phyloP scores from a whole-genome alignment of 2,329 filamentous ascomycete species.

The Catunica adiposa region DNA sequence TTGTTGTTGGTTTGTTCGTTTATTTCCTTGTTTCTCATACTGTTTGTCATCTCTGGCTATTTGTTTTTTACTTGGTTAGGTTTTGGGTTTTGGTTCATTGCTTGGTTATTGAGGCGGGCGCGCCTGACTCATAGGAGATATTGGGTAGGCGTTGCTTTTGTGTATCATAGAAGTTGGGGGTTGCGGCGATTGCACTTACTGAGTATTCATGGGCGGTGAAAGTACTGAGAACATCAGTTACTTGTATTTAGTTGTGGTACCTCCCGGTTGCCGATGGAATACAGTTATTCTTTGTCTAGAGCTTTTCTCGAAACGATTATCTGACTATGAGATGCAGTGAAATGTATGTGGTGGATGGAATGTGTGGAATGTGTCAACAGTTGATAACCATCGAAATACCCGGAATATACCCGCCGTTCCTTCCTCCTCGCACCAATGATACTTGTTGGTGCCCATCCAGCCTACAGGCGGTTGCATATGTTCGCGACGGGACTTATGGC shows the following conservation, averaged over 20 bases:
- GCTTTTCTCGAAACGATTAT: neutral
- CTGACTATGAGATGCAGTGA: too few relatives aligned
- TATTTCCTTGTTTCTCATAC: neutral
- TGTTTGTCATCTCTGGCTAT: constrained; percentile 1
- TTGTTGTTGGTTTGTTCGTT: neutral
- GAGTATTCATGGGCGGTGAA: neutral
- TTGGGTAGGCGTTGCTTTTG: neutral
- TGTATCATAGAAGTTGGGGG: constrained; percentile 7
- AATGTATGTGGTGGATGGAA: neutral
- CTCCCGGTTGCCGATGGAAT: neutral
- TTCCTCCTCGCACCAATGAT: too few relatives aligned
- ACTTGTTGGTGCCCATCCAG: too few relatives aligned
- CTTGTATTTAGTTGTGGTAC: neutral
- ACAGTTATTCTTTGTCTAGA: neutral
- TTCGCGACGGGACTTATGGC: too few relatives aligned
- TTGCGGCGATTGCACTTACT: neutral
- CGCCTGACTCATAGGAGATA: too few relatives aligned
- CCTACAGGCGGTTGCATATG: too few relatives aligned
- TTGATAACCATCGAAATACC: neutral
- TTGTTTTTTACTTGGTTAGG: neutral
- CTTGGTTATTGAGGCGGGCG: neutral
- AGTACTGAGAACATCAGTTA: neutral
- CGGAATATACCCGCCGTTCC: neutral
- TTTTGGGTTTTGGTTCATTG: neutral
- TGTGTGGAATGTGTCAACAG: neutral